Evolutionary conservation across 139 green algal species (phyloP).

Genomic region (Zygnema circumcarinatum): DNA sequence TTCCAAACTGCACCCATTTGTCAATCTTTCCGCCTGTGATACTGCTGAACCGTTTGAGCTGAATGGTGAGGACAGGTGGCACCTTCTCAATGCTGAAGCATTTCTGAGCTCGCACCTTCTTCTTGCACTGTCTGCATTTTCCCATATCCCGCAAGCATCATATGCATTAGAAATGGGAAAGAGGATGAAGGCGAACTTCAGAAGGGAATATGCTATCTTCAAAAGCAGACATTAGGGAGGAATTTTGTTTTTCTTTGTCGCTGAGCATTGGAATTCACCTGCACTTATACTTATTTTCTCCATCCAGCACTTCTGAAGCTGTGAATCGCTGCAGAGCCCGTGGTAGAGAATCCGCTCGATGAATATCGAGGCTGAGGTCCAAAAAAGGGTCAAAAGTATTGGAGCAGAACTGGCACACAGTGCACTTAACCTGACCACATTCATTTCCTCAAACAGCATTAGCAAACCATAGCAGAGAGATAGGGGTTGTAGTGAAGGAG

Average conservation of each 20-base stretch:
- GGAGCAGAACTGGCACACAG: slow-evolving; percentile 78
- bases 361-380: slow-evolving; percentile 89
- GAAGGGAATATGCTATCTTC: not conserved
- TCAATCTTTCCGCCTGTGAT: slow-evolving; percentile 78
- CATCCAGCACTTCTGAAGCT: slow-evolving; percentile 58
- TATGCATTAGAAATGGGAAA: too few species aligned
- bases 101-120: slow-evolving; percentile 48
- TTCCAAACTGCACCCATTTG: slow-evolving; percentile 81
- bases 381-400: slow-evolving; percentile 91
- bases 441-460: too few species aligned
- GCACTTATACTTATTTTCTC: slow-evolving; percentile 66
- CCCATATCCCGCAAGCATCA: too few species aligned
- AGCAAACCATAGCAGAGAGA: too few species aligned
- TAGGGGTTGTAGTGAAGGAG: too few species aligned
- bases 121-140: slow-evolving; percentile 42
- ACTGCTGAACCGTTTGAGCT: slow-evolving; percentile 62
- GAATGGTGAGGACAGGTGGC: slow-evolving; percentile 58
- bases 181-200: not conserved
- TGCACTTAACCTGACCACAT: slow-evolving; percentile 80
- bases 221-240: not conserved
- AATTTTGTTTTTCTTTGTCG: too few species aligned
- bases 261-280: too few species aligned
- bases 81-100: slow-evolving; percentile 30
- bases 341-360: slow-evolving; percentile 17
- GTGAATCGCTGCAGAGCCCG: slow-evolving; percentile 62